phyloP scores from a whole-genome alignment of 1,284 basidiomycete genomes.

The Apiotrichum brassicae region DNA sequence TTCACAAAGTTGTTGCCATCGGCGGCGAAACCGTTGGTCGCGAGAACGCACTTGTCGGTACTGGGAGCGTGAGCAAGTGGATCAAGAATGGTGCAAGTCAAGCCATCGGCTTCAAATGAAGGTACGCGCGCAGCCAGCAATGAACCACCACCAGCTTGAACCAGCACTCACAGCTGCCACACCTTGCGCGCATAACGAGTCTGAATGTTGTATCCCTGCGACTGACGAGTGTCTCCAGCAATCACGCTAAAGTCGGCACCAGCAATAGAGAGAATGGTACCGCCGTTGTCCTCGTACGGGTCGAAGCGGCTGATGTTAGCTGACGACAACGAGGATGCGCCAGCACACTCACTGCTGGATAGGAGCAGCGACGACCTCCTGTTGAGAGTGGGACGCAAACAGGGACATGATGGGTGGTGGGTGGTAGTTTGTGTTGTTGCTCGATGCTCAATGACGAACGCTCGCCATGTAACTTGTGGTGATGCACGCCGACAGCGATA shows the following conservation, averaged over 20 bases:
- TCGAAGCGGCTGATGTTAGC: slow-evolving; percentile 55
- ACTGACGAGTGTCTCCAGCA: slow-evolving; percentile 90
- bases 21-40: slow-evolving; percentile 90
- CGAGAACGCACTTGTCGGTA: slow-evolving; percentile 85
- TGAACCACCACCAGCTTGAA: no score
- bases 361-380: slow-evolving; percentile 27
- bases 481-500: no score
- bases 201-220: slow-evolving; percentile 89
- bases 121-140: no score
- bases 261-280: slow-evolving; percentile 89
- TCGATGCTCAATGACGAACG: not conserved
- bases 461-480: not conserved
- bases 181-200: slow-evolving; percentile 80
- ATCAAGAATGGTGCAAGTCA: not conserved
- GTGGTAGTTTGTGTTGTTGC: not conserved
- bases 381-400: slow-evolving; percentile 23
- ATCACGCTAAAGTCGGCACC: slow-evolving; percentile 86
- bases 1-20: slow-evolving; percentile 95
- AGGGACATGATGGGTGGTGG: slow-evolving; percentile 30
- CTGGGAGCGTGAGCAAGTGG: slow-evolving; percentile 47
- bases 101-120: not conserved
- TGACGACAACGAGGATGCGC: not conserved
- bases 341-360: slow-evolving; percentile 35
- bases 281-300: slow-evolving; percentile 84
- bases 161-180: slow-evolving; percentile 48